Evolutionary conservation across 805 yeast species (phyloP), one percentile per base, ranked within the genome.

Genomic region (Candida broadrunensis): DNA sequence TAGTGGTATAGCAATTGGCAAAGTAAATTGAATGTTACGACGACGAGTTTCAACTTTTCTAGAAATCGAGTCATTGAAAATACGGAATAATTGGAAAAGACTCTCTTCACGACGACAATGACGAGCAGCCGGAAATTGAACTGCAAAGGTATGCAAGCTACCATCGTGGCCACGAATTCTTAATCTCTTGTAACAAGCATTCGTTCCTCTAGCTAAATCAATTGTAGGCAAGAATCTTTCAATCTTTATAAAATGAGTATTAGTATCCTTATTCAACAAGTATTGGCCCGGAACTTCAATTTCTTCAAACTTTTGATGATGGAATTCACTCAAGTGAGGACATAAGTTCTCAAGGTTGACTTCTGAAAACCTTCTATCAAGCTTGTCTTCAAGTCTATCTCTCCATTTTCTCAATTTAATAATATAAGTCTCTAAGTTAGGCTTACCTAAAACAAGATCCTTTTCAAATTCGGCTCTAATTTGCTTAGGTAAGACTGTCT

Each of bases 281-380:
- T 93, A 93, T 58, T 93, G 99, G 1, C 99, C 99, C 0, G 99
- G 99, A 43, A 93, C 82, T 60, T 93, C 99, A 43, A 93, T 88
- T 37, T 93, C 99, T 60, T 93, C 99, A 58, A 93, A 93, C 64
- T 89, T 91, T 61, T 93, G 98, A 60, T 93, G 96, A 64, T 93
- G 99, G 79, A 95, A 93, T 58, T 90, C 97, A 58, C 95, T 85
- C 61, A 93, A 72, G 52, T 91, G 98, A 13, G 98, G 97, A 54
- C 97, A 89, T 47, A 93, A 73, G 42, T 89, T 81, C 63, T 93
- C 99, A 47, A 93, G 65, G 51, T 89, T 85, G 37, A 89, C 85
- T 51, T 80, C 78, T 21, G 82, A 78, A 42, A 88, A 83, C 43
- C 95, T 77, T 48, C 96, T 75, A 59, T 93, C 98, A 45, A 93